A percentile compares a stretch with the other conserved stretches of the same genome.
These are phyloP conservation scores for Sporothrix schenckii DNA, from an alignment of 2,329 filamentous ascomycete species.

Conservation along the genomic window DNA sequence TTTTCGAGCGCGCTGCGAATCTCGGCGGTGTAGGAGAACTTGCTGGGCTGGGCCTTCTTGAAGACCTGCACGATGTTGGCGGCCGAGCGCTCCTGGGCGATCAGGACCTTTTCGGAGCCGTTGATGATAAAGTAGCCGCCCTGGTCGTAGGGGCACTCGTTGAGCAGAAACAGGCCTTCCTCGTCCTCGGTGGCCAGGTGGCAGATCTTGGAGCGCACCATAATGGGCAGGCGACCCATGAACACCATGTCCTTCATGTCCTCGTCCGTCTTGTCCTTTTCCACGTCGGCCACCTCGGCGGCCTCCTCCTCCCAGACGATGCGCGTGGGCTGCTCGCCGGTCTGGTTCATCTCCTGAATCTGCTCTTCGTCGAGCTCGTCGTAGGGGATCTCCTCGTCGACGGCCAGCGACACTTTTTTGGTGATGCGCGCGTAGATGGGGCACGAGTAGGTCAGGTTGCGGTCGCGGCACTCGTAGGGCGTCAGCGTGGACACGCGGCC, in stretches of 20 bases:
- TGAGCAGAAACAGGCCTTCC: slow-evolving; percentile 83
- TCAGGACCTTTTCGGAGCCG: slow-evolving; percentile 96
- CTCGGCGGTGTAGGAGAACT: slow-evolving; percentile 90
- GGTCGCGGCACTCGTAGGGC: slow-evolving; percentile 91
- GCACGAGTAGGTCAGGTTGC: slow-evolving; percentile 93
- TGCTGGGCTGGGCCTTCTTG: slow-evolving; percentile 92
- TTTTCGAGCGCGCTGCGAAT: slow-evolving; percentile 96
- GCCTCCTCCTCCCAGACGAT: slow-evolving; percentile 65
- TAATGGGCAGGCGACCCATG: slow-evolving; percentile 93
- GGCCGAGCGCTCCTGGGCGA: slow-evolving; percentile 94
- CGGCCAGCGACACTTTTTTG: slow-evolving; percentile 80
- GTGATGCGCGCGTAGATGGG: slow-evolving; percentile 88
- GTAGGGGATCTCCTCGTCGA: slow-evolving; percentile 69
- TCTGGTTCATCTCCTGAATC: slow-evolving; percentile 57
- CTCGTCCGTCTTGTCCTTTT: slow-evolving; percentile 56
- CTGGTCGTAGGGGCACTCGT: slow-evolving; percentile 97
- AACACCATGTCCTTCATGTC: slow-evolving; percentile 75
- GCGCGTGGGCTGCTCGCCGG: slow-evolving; percentile 61
- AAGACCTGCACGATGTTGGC: slow-evolving; percentile 99
- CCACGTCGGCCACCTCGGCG: slow-evolving; percentile 54
- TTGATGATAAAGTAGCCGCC: slow-evolving; percentile 99
- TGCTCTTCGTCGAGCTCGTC: slow-evolving; percentile 71
- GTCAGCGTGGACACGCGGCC: slow-evolving; percentile 82
- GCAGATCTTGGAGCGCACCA: slow-evolving; percentile 97
- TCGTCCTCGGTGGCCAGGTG: slow-evolving; percentile 82